Base-by-base conservation (phyloP, 208 protist genomes). In the Blechomonas ayalai region DNA sequence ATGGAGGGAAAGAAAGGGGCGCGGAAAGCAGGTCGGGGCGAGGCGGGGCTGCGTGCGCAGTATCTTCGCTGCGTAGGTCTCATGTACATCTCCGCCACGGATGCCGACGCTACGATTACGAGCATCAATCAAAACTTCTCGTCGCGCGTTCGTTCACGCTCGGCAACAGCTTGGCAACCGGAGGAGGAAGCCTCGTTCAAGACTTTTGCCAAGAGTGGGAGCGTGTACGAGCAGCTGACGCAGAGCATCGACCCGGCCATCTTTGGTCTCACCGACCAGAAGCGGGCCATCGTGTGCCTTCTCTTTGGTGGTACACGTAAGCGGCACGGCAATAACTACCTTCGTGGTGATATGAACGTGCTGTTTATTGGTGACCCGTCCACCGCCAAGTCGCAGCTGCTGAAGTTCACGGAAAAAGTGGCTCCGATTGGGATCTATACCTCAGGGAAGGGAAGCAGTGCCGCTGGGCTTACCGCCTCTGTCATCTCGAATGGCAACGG, bases 291-390 rank as follows among this genome's bases (percentile, higher is more conserved):
- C 83, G 61, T 77, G 95, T 68, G 96, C 62, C 81, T 99, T 15
- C 80, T 99, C 15, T 98, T 99, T 82, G 97, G 97, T 33, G 99
- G 99, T 2, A 94, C 92, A 3, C 68, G 93, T 3, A 99, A 99
- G 71, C 51, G 59, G 33, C 66, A 98, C 33, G 98, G 99, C 68
- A 96, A 84, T 33, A 98, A 97, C 69, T 90, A 84, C 48, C 55
- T 99, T 7, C 77, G 98, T 55, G 97, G 98, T 15, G 97, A 99
- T 64, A 99, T 99, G 72, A 99, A 99, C 84, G 95, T 99, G 0
- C 84, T 99, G 13, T 85, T 99, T 35, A 86, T 99, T 23, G 98
- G 98, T 37, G 98, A 99, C 65, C 98, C 98, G 0, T 98, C 96
- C 20, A 99, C 97, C 5, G 98, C 97, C 6, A 99, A 99, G 58